Evolutionary conservation across 148 eudicot species (phyloP).

Genomic region (Simmondsia chinensis): DNA sequence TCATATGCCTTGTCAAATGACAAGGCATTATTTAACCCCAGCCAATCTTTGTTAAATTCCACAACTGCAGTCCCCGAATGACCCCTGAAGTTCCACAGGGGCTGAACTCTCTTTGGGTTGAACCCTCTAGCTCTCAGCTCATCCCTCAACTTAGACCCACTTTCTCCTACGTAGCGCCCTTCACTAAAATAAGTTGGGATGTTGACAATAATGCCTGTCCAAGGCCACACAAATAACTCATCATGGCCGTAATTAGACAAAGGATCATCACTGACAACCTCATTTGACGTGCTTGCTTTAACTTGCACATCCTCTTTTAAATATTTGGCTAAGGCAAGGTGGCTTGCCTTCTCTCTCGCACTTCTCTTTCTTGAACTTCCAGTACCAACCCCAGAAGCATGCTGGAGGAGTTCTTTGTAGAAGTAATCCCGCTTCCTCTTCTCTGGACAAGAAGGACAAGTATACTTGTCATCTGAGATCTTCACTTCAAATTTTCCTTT

Average conservation of each 20-base stretch:
- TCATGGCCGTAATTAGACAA: constrained; percentile 46
- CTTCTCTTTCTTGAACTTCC: constrained; percentile 63
- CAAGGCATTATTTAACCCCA: constrained; percentile 73
- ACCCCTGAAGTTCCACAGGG: constrained; percentile 78
- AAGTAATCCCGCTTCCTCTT: constrained; percentile 61
- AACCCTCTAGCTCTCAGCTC: constrained; percentile 60
- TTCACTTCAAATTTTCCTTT: constrained; percentile 45
- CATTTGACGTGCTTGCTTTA: constrained; percentile 43
- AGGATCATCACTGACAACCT: constrained; percentile 25
- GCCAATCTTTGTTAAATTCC: constrained; percentile 84
- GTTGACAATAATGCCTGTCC: constrained; percentile 87
- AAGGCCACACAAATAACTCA: constrained; percentile 93
- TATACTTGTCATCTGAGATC: constrained; percentile 45
- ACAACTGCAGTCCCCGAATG: constrained; percentile 87
- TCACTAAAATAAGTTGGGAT: constrained; percentile 51
- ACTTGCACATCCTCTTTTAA: constrained; percentile 42
- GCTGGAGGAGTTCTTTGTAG: constrained; percentile 72
- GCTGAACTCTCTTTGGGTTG: constrained; percentile 74
- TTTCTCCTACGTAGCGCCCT: constrained; percentile 73
- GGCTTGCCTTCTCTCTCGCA: constrained; percentile 79
- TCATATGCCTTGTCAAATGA: constrained; percentile 85
- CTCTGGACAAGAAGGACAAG: constrained; percentile 80
- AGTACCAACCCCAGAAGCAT: constrained; percentile 70
- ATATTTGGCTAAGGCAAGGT: constrained; percentile 63
- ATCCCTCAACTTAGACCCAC: constrained; percentile 94